Base-by-base conservation (phyloP, 2,329 filamentous ascomycete species). In the Cercospora nicotianae region DNA sequence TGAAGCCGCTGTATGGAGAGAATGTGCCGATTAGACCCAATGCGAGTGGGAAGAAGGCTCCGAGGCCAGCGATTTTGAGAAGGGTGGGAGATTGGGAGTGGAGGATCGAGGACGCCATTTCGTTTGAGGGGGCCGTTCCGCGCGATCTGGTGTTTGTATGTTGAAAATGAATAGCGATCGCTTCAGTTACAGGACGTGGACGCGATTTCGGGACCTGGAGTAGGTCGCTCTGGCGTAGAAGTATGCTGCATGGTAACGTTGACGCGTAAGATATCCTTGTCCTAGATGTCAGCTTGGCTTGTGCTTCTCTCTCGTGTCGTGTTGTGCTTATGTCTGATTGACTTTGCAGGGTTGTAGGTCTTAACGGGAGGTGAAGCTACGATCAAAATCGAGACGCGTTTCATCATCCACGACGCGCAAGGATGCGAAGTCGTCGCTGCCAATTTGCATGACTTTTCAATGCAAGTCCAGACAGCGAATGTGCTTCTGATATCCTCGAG, bases 21-120 rank as follows among this genome's bases (percentile, higher is more conserved):
- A 66, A 13, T 20, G 59, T 26, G 42, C 59, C 67, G 26, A 63
- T 66, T 3, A 66, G 48, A 28, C 63, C 67, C 33, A 68, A 51
- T 30, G 59, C 30, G 31, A 68, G 51, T 10, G 67, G 67, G 45
- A 68, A 66, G 13, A 66, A 33, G 58, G 58, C 26, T 6, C 60
- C 20, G 45, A 65, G 57, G 57, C 63, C 66, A 36, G 66, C 58
- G 31, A 60, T 26, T 45, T 66, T 55, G 57, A 60, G 48, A 36
- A 68, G 67, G 26, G 13, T 20, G 3, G 59, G 33, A 26, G 63
- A 65, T 36, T 33, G 48, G 18, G 66, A 68, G 45, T 65, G 42
- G 18, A 68, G 66, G 48, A 65, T 12, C 18, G 57, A 4, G 23
- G 33, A 28, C 3, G 63, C 16, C 55, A 67, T 67, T 3, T 3